Evolutionary conservation across 345 rosid genomes (phyloP), one percentile per base, ranked within the genome.

Genomic region (Eucalyptus guilfoylei): DNA sequence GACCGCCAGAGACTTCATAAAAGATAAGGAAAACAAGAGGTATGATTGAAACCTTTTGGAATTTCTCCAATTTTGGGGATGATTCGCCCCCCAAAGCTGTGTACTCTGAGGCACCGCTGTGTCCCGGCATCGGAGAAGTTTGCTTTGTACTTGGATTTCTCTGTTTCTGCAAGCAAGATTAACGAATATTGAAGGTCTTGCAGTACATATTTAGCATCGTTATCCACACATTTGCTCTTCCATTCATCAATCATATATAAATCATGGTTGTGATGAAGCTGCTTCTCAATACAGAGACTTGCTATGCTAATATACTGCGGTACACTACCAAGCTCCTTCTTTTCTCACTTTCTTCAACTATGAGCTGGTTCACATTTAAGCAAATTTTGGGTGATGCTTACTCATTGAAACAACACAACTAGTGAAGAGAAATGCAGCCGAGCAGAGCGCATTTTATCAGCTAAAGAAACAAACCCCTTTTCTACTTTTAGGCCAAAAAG

Each of bases 21-120:
- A 95, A 95, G 86, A 94, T 94, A 48, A 95, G 91, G 90, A 95
- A 94, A 64, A 95, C 95, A 45, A 96, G 97, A 16, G 98, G 99
- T 72, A 94, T 13, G 54, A 94, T 80, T 12, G 98, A 90, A 52
- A 95, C 94, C 91, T 93, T 95, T 60, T 90, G 93, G 88, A 88
- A 89, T 44, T 88, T 94, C 26, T 89, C 90, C 80, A 89, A 80
- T 54, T 87, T 93, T 15, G 93, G 92, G 64, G 93, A 91, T 47
- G 93, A 90, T 32, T 13, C 88, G 28, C 89, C 94, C 67, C 90
- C 93, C 60, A 94, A 54, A 30, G 62, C 91, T 83, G 90, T 91
- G 87, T 90, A 92, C 17, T 88, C 92, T 1, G 45, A 76, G n/a
- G 47, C 89, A 72, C 26, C 12, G 49, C 34, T 60, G 54, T 85